Evolutionary conservation across 1,139 yeast genomes (phyloP).

Genomic region (Yueomyces sp.): DNA sequence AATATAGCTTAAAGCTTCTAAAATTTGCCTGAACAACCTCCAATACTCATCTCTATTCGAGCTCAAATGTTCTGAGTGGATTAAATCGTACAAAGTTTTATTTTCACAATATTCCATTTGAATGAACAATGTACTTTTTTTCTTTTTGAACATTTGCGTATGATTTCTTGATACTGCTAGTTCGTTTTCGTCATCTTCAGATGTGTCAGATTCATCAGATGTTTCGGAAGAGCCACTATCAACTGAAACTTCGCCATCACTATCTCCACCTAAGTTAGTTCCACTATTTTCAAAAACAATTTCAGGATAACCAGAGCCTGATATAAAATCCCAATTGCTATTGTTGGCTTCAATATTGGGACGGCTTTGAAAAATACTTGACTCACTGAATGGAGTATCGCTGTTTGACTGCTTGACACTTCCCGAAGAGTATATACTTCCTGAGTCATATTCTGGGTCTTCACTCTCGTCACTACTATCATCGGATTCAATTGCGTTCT

Average conservation of each 20-base stretch:
- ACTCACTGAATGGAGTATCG: conserved; percentile 11
- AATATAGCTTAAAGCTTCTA: conserved; percentile 85
- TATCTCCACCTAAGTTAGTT: conserved; percentile 23
- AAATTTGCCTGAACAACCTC: conserved; percentile 74
- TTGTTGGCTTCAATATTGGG: conserved; percentile 12
- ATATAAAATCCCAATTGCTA: conserved; percentile 43
- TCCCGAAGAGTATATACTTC: not conserved
- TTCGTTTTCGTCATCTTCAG: not conserved
- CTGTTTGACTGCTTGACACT: conserved; percentile 1
- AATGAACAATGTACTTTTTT: conserved; percentile 51
- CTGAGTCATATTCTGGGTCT: conserved; percentile 4
- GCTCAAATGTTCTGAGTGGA: conserved; percentile 62
- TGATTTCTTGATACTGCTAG: conserved; percentile 5
- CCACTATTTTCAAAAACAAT: conserved; percentile 44
- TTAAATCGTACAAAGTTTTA: conserved; percentile 73
- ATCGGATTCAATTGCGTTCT: conserved; percentile 26
- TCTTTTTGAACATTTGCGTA: conserved; percentile 3
- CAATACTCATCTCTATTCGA: conserved; percentile 69
- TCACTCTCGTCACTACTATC: conserved; percentile 19
- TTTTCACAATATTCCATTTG: conserved; percentile 99
- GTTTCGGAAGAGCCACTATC: not conserved
- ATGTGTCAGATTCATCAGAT: not conserved
- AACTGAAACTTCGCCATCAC: conserved; percentile 16
- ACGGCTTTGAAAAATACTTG: conserved; percentile 19
- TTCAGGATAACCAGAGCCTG: conserved; percentile 48